Conservation (phyloP, 768 basidiomycete species). For the Kwoniella mangroviensis region DNA sequence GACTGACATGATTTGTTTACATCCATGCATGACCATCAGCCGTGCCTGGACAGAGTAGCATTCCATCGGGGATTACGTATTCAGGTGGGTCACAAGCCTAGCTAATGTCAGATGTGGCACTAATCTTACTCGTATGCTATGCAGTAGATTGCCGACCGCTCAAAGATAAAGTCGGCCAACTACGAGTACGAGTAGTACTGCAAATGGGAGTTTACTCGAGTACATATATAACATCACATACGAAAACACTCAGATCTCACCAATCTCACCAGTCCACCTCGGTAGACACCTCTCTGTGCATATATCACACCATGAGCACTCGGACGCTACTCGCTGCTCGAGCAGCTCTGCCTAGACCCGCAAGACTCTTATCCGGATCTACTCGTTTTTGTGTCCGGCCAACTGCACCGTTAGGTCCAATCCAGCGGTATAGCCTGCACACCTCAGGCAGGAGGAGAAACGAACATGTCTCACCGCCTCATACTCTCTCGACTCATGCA, state of each 20-base stretch:
- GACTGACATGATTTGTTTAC: slow-evolving; percentile 33
- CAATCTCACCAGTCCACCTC: too few relatives aligned
- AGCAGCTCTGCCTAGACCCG: slow-evolving; percentile 5
- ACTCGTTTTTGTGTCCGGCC: not conserved
- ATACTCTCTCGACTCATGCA: slow-evolving; percentile 18
- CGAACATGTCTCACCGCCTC: slow-evolving; percentile 6
- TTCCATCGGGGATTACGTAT: not conserved
- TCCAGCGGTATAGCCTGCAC: not conserved
- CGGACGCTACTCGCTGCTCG: not conserved
- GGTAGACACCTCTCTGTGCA: too few relatives aligned
- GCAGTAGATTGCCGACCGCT: not conserved
- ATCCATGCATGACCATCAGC: slow-evolving; percentile 1
- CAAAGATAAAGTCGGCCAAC: not conserved
- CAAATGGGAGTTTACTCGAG: not conserved
- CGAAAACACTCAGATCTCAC: too few relatives aligned
- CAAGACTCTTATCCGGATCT: slow-evolving; percentile 1
- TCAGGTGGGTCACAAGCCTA: not conserved
- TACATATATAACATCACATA: not conserved
- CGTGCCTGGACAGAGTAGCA: not conserved
- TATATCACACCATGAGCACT: not conserved
- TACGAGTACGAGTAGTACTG: too few relatives aligned
- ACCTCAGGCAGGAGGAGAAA: not conserved
- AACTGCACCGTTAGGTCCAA: not conserved
- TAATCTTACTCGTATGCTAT: too few relatives aligned
- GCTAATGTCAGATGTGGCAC: slow-evolving; percentile 14